A percentile compares a stretch with the other conserved stretches of the same genome.
phyloP scores from a whole-genome alignment of 2,329 filamentous ascomycete genomes.

The Colletotrichum sojae region DNA sequence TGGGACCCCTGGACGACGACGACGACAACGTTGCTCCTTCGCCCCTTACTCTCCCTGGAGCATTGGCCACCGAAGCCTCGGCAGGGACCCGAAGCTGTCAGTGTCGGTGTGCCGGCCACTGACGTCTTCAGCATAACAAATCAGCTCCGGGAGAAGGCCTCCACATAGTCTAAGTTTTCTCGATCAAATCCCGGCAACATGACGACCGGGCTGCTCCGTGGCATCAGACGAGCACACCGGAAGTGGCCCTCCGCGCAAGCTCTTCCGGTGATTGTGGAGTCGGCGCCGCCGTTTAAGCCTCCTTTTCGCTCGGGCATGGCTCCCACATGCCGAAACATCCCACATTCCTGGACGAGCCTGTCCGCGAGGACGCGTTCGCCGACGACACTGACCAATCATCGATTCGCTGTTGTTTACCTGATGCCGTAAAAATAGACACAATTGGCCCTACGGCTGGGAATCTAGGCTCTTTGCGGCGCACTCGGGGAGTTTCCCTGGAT shows the following conservation, averaged over 20 bases:
- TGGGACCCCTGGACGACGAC: constrained; percentile 16
- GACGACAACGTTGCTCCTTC: neutral
- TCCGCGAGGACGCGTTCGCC: constrained; percentile 1
- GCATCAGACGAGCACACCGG: neutral
- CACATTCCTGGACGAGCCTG: neutral
- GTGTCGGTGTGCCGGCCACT: constrained; percentile 12
- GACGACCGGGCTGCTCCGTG: neutral
- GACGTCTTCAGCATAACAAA: constrained; percentile 23
- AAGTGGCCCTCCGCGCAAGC: constrained; percentile 31
- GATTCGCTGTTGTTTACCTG: neutral
- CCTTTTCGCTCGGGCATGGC: constrained; percentile 20
- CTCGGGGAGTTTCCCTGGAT: neutral
- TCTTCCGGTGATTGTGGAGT: constrained; percentile 10
- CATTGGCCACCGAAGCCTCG: neutral
- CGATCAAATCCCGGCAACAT: constrained; percentile 4
- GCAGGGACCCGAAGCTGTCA: neutral
- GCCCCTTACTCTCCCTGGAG: constrained; percentile 4
- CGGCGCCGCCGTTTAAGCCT: constrained; percentile 24
- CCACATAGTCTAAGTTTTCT: constrained; percentile 23
- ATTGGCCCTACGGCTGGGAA: neutral
- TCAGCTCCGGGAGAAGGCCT: constrained; percentile 14
- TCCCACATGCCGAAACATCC: constrained; percentile 33
- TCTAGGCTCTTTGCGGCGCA: neutral
- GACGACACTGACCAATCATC: neutral
- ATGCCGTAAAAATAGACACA: constrained; percentile 23